Evolutionary conservation across 73 alveolate genomes (phyloP).

Genomic region (Tetrahymena borealis): DNA sequence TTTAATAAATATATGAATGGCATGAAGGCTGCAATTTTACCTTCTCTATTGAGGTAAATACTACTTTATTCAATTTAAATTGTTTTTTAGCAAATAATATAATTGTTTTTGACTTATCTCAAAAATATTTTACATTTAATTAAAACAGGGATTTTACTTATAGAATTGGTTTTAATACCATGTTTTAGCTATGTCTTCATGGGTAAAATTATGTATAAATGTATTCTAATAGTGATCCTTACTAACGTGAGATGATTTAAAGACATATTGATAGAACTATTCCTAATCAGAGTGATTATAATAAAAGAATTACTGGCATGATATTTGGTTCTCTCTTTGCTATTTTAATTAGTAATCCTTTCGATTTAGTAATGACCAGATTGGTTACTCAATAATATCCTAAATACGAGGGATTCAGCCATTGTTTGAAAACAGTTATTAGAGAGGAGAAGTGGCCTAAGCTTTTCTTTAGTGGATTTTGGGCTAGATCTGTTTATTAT

Average conservation of each 20-base stretch:
- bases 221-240: not conserved
- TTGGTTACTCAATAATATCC: not conserved
- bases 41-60: not conserved
- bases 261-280: not conserved
- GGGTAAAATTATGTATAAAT: not conserved
- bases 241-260: not conserved
- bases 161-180: not conserved
- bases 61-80: not conserved
- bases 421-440: not conserved
- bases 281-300: not conserved
- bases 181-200: not conserved
- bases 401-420: not conserved
- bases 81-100: not conserved
- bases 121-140: too few species aligned
- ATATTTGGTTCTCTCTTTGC: not conserved
- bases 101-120: not conserved
- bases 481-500: not conserved
- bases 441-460: not conserved
- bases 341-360: not conserved
- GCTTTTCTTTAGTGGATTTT: not conserved
- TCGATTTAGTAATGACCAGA: not conserved
- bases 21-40: not conserved
- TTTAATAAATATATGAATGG: not conserved
- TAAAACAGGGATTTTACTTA: not conserved
- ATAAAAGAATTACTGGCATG: not conserved